Evolutionary conservation across 768 basidiomycete genomes (phyloP), one percentile per base, ranked within the genome.

Genomic region (Amanita pseudoporphyria): DNA sequence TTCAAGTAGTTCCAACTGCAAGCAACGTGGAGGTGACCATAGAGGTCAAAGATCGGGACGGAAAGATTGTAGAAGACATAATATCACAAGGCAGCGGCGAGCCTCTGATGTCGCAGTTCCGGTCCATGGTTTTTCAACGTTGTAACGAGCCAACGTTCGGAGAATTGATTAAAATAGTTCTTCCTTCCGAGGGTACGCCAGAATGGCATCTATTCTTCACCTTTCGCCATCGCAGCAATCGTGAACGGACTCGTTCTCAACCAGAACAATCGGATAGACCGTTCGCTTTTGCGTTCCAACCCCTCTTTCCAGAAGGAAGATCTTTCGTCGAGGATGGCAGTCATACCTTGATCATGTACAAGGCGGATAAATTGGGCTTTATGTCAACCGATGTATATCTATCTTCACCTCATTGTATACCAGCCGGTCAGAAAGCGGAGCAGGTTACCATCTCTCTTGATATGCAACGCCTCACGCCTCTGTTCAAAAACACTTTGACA

Each of bases 201-300:
- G 74, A 80, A 36, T 93, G 88, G 80, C 95, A 97, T 61, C 67
- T 98, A 12, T 97, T 95, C 74, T 88, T 98, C 68, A 90, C 90
- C 0, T 94, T 97, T 67, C 80, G 88, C 35, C 84, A 90, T 60
- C 83, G 84, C 32, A 69, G 67, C 38, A 74, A 73, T 10, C 66
- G 71, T 40, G 74, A 79, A 43, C 76, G 76, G 22, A 31, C 56
- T 38, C 64, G 66, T 40, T 48, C 57, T 30, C 57, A 60, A 37
- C 48, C 58, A 3, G 81, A 79, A 24, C 59, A 58, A 3, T 60
- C 68, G 2, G 92, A 94, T 39, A 75, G 77, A 24, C 86, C 91
- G 0, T 97, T 94, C 57, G 95, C 92, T 1, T 96, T 95, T 58
- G 91, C 85, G 2, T 96, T 86, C 62, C 80, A 95, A 39, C 95